Evolutionary conservation across 2,329 filamentous ascomycete genomes (phyloP), one percentile per base, ranked within the genome.

Genomic region (Monilinia polystroma): DNA sequence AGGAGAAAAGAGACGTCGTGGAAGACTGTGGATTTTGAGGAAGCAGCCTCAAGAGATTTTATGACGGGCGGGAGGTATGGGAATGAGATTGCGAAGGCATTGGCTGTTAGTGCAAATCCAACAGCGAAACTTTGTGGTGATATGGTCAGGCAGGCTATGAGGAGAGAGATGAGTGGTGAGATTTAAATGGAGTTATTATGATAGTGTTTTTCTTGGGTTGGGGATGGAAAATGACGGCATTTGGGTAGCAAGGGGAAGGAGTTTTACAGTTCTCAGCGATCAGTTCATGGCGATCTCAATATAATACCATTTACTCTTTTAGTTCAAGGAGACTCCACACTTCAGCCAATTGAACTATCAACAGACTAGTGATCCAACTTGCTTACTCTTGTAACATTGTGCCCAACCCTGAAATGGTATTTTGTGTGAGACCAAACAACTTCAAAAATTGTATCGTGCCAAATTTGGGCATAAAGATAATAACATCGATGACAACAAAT

Each of bases 121-220:
- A 89, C 86, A 20, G 87, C 88, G 2, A 90, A 90, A 78, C 78
- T 90, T 54, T 90, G 88, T 73, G 88, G 87, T 1, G 82, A 88
- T 72, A 90, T 90, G 75, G 87, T 90, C 49, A 82, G 84, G 60
- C 85, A 89, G 77, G 87, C 87, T 59, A 87, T 90, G 86, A 87
- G 83, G 79, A 88, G 86, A 76, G 88, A 90, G 75, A 88, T 87
- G 54, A 70, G 68, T 20, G 54, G 49, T 41, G 66, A 49, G 41
- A 63, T 43, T 11, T 63, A 26, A 23, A 41, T 23, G 7, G 12
- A n/a, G 32, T 32, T 32, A 6, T 38, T 41, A 2, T 23, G 16
- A 16, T 41, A 14, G 16, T 63, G 32, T 16, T 4, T 29, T 54
- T 16, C 18, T 63, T 32, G n/a, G 29, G 38, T 38, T 11, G 41